phyloP scores from a whole-genome alignment of 306 rosid species.

The Gleditsia sinensis region DNA sequence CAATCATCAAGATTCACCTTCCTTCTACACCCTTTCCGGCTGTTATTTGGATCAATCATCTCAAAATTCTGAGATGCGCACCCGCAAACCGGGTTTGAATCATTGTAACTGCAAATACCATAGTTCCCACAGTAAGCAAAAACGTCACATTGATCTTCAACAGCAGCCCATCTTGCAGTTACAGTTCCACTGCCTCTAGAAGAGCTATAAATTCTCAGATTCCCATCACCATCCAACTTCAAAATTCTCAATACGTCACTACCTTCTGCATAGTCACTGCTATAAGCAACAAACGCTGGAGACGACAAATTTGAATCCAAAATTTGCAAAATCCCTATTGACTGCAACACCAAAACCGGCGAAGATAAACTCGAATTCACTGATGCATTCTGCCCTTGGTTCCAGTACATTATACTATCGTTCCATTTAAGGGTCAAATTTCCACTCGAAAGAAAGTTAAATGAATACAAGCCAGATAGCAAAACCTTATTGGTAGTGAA shows the following conservation, averaged over 20 bases:
- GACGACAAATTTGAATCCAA: slow-evolving; percentile 40
- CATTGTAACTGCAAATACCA: slow-evolving; percentile 70
- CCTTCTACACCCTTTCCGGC: slow-evolving; percentile 65
- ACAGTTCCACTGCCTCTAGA: slow-evolving; percentile 42
- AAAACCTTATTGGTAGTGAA: slow-evolving; percentile 46
- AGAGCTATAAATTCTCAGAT: slow-evolving; percentile 63
- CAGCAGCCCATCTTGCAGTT: slow-evolving; percentile 63
- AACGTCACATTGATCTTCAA: slow-evolving; percentile 64
- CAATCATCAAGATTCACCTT: slow-evolving; percentile 49
- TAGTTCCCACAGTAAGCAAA: slow-evolving; percentile 72
- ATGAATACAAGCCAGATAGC: slow-evolving; percentile 57
- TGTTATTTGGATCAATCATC: slow-evolving; percentile 55
- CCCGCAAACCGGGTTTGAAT: slow-evolving; percentile 51
- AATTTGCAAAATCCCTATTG: slow-evolving; percentile 54
- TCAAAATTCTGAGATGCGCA: slow-evolving; percentile 76
- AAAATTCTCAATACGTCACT: slow-evolving; percentile 50
- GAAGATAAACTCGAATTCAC: slow-evolving; percentile 37
- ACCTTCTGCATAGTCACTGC: slow-evolving; percentile 61
- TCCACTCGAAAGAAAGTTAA: slow-evolving; percentile 42
- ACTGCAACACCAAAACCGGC: slow-evolving; percentile 46
- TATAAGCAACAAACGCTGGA: slow-evolving; percentile 51
- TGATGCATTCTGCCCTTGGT: slow-evolving; percentile 58
- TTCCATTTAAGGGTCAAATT: slow-evolving; percentile 68
- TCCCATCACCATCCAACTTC: slow-evolving; percentile 71
- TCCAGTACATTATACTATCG: slow-evolving; percentile 49